Evolutionary conservation across 805 yeast species (phyloP).

Genomic region (Debaryomyces castellii): DNA sequence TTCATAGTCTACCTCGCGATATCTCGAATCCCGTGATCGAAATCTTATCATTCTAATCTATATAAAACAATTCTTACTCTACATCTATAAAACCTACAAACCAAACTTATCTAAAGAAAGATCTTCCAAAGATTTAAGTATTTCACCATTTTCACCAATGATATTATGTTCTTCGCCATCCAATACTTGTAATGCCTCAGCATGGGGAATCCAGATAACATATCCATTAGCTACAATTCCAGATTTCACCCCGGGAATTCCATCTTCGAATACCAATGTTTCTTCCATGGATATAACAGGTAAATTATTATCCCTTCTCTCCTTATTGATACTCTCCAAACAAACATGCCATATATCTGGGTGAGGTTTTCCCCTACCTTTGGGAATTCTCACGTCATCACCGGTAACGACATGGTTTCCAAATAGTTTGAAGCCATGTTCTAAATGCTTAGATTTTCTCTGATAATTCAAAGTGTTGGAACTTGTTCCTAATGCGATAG

Average conservation of each 20-base stretch:
- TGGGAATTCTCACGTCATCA: constrained; percentile 79
- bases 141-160: constrained; percentile 57
- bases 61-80: neutral
- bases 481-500: constrained; percentile 90
- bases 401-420: constrained; percentile 74
- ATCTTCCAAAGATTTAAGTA: constrained; percentile 50
- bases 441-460: constrained; percentile 72
- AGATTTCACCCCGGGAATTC: constrained; percentile 84
- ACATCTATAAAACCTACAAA: constrained; percentile 1
- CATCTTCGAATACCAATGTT: constrained; percentile 92
- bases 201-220: constrained; percentile 95
- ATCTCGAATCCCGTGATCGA: neutral
- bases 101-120: constrained; percentile 39
- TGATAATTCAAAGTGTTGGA: constrained; percentile 60
- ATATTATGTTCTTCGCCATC: constrained; percentile 48
- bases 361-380: constrained; percentile 87
- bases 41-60: neutral
- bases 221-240: constrained; percentile 80
- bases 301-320: constrained; percentile 41
- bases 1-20: neutral
- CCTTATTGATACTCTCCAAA: constrained; percentile 62
- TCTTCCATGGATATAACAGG: constrained; percentile 65
- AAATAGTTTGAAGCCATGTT: constrained; percentile 63
- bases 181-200: constrained; percentile 60
- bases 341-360: constrained; percentile 94